Base-by-base conservation (phyloP, 371 early-diverging fungal genomes). In the Umbelopsis sp. region DNA sequence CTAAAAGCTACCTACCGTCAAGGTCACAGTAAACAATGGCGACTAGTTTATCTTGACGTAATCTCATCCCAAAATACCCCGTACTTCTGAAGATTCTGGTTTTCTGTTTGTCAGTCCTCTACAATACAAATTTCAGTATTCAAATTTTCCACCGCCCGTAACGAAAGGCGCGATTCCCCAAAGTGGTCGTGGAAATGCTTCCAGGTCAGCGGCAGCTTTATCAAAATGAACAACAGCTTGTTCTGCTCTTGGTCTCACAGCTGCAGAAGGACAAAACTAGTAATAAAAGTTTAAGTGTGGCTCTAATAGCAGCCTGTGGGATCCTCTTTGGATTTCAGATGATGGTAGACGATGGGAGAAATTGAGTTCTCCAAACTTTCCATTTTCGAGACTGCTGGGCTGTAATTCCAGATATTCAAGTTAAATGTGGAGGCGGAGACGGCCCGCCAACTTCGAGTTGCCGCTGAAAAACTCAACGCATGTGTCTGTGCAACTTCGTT, bases 181-280 rank as follows among this genome's bases (percentile, higher is more conserved):
- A 16, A 64, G 24, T 16, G 64, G 64, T 46, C 64, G 24, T 8
- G 64, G 45, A 44, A 64, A 64, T 29, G 46, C 64, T 64, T 64
- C 64, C 20, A 64, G 25, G 44, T 64, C 64, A 44, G 45, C 44
- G 5, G 64, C 44, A 18, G 64, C 64, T 22, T 24, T 16, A n/a
- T 37, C 44, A 64, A 64, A 64, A 35, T 44, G 46, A 16, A 45
- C 64, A 45, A 25, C 64, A n/a, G 2, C 44, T 64, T 44, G 32
- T 24, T 64, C 64, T 22, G 44, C 45, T 29, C 46, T 35, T 12
- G 44, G 45, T 64, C 64, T 44, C 0, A 45, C 64, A 22, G 24
- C 35, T 38, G 45, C 64, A 0, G 20, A 12, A 20, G 64, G 44
- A 41, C 22, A 64, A 64, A 3, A 45, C 64, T 7, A 45, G 64